Percentiles rank a stretch among this genome's conserved stretches.
These are phyloP conservation scores for Mitragyna speciosa DNA, from an alignment of 257 asterid species.

Conservation along the genomic window DNA sequence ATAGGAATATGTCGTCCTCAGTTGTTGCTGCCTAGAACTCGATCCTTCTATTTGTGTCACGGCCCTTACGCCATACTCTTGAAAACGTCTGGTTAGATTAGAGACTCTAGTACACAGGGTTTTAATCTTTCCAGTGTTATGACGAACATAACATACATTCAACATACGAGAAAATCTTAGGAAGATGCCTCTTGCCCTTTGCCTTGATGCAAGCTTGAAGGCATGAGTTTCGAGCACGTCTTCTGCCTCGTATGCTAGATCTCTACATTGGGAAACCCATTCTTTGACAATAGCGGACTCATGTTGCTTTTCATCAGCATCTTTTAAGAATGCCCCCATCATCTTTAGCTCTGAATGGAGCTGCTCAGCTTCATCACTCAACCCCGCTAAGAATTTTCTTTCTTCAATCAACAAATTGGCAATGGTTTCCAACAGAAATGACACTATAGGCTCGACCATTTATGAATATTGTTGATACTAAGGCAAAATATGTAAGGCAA, in stretches of 20 bases:
- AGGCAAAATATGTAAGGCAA: no score
- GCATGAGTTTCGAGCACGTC: background rate
- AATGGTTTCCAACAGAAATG: no score
- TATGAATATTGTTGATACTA: no score
- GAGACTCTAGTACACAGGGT: background rate
- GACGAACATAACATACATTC: background rate
- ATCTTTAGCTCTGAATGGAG: background rate
- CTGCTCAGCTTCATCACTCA: background rate
- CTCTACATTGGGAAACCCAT: background rate
- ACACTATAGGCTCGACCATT: no score
- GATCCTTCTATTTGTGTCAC: background rate
- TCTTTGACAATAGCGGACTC: background rate
- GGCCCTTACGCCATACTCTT: background rate
- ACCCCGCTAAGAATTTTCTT: background rate
- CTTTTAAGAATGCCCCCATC: background rate
- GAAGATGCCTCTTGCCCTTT: background rate
- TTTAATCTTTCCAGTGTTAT: background rate
- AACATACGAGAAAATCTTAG: background rate
- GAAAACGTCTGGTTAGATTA: background rate
- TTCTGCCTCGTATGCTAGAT: conserved; percentile 15
- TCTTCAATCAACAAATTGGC: no score
- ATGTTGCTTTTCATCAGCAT: background rate
- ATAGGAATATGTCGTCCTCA: background rate
- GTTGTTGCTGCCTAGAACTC: background rate
- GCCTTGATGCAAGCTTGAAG: background rate